Base-by-base conservation (phyloP, 805 yeast genomes). In the Brettanomyces nanus region DNA sequence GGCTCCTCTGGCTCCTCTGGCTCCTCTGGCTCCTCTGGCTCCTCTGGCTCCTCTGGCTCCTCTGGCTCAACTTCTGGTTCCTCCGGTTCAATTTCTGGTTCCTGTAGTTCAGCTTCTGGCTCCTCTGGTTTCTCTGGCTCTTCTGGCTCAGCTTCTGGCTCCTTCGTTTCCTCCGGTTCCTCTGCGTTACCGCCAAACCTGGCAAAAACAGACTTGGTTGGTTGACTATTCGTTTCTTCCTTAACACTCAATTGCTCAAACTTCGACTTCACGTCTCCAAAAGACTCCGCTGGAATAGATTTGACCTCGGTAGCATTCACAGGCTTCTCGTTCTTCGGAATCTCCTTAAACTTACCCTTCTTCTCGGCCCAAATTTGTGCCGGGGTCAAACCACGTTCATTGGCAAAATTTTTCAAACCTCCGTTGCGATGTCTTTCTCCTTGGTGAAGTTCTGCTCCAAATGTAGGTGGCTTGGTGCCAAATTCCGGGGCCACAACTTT, bases 331-430 rank as follows among this genome's bases (percentile, higher is more conserved):
- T 54, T 45, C 11, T 52, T 45, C 36, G 52, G 46, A 34, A 65
- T 73, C 32, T 65, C 62, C 47, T 68, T 72, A 49, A 66, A 75
- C 55, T 78, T 71, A 34, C 86, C 95, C 54, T 80, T 77, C 63
- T 80, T 83, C 56, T 83, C 96, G 19, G 96, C 97, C 97, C 97
- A 87, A 21, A 85, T 52, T 63, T 87, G 96, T 21, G 96, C 96
- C 19, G 97, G 96, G 6, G 95, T 83, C 60, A 85, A 84, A 43
- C 95, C 96, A 43, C 70, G 73, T 44, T 73, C 73, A 38, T 80
- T 63, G 44, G 74, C 92, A 56, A 73, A 80, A 55, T 75, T 69
- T 52, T 72, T 66, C 35, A 77, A 62, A 28, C 85, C 90, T 38
- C 78, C 76, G 33, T 71, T 69, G 4, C 69, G 60, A 42, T 71